Conservation (phyloP, 2,329 filamentous ascomycete genomes). For the Leptodontidium sp. region DNA sequence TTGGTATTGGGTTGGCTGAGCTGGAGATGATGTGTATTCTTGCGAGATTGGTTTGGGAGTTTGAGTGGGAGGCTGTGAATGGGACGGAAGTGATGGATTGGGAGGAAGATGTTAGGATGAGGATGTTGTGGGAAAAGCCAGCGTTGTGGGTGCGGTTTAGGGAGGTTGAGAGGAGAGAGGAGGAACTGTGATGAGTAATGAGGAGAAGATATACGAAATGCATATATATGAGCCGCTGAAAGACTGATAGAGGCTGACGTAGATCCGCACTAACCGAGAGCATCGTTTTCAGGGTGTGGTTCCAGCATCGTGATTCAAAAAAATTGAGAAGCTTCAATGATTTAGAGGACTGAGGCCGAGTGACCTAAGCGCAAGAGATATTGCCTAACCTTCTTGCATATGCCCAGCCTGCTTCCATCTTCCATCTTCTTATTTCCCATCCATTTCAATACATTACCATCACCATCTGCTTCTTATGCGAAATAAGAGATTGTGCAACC, state of each 20-base stretch:
- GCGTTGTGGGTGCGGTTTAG: conserved; percentile 5
- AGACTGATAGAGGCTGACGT: no score
- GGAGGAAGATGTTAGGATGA: conserved; percentile 20
- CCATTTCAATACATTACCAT: not conserved
- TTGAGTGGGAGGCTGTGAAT: conserved; percentile 27
- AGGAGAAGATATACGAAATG: no score
- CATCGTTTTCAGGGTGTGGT: not conserved
- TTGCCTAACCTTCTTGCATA: no score
- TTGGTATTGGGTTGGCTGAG: conserved; percentile 35
- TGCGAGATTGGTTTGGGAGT: conserved; percentile 38
- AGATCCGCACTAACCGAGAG: no score
- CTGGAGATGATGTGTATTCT: conserved; percentile 37
- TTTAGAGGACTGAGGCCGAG: no score
- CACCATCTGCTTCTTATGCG: no score
- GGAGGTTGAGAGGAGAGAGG: not conserved
- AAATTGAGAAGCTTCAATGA: no score
- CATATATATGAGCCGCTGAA: no score
- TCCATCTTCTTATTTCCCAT: not conserved
- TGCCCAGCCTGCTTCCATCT: not conserved
- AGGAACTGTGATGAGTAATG: not conserved
- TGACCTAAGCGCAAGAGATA: no score
- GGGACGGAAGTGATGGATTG: conserved; percentile 22
- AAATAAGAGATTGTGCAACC: no score
- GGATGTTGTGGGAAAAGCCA: conserved; percentile 27
- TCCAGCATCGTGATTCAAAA: not conserved